Evolutionary conservation across 176 grass and related monocot species (phyloP), one percentile per base, ranked within the genome.

Genomic region (Urochloa ruziziensis): DNA sequence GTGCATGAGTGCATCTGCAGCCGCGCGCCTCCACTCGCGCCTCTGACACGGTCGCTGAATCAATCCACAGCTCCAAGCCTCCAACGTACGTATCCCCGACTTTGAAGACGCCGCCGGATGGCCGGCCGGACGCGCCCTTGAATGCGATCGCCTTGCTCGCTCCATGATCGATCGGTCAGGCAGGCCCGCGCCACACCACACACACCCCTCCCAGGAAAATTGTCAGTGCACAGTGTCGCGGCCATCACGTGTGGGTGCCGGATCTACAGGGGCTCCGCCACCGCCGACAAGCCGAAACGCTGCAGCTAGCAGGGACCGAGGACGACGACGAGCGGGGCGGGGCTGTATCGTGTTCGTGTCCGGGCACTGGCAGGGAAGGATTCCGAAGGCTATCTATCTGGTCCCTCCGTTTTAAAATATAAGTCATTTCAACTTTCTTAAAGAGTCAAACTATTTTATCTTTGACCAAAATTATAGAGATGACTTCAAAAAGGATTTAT

Each of bases 91-190:
- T 7, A 23, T 18, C 33, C 65, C 19, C 34, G 76, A 9, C 19
- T 65, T 75, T 24, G 33, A 67, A 76, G 72, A 7, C 73, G 64
- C 63, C 74, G 78, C 27, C 27, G 67, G 53, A 64, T n/a, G 77
- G 15, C 54, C 49, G 21, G 13, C 52, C 47, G 19, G n/a, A n/a
- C 43, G 25, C 65, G 3, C 4, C 1, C 39, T 40, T 52, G 6
- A 47, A 87, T 48, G 70, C 60, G 66, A 28, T 54, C 48, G 7
- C 33, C 51, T 48, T 19, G 60, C 60, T 23, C n/a, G 15, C n/a
- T 15, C 24, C 8, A 19, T 62, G 25, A 29, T 17, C 27, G 5
- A 0, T 11, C 40, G 48, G n/a, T n/a, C n/a, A n/a, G n/a, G n/a
- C n/a, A n/a, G n/a, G 43, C 40, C 47, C 42, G 40, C 25, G 0